Percentiles rank a stretch among this genome's conserved stretches.
These are phyloP conservation scores for Acer yangbiense DNA, from an alignment of 345 rosid genomes.

Conservation along the genomic window DNA sequence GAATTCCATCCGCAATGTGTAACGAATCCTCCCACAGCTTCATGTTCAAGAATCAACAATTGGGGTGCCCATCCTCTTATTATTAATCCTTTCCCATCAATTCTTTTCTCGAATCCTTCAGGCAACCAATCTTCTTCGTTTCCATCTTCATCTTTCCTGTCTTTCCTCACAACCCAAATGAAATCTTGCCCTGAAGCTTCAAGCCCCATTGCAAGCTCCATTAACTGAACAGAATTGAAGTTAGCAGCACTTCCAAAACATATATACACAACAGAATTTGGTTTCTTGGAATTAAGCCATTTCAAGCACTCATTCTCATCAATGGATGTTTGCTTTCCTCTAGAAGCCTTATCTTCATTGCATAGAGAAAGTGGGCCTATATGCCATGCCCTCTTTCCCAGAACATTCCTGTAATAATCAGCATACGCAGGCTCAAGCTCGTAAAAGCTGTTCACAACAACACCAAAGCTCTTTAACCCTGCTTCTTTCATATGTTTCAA, in stretches of 20 bases:
- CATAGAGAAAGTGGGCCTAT: too few species aligned
- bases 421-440: too few species aligned
- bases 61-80: constrained; percentile 69
- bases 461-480: constrained; percentile 33
- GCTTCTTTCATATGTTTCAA: constrained; percentile 8
- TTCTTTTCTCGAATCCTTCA: constrained; percentile 40
- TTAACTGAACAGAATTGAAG: constrained; percentile 33
- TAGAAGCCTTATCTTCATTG: too few species aligned
- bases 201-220: constrained; percentile 51
- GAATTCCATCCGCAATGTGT: constrained; percentile 70
- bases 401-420: too few species aligned
- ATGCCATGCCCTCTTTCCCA: too few species aligned
- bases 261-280: too few species aligned
- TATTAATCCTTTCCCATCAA: constrained; percentile 42
- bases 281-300: too few species aligned
- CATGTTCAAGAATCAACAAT: constrained; percentile 59
- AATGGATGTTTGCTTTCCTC: too few species aligned
- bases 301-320: too few species aligned
- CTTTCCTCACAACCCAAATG: constrained; percentile 53
- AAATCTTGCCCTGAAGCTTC: constrained; percentile 54
- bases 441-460: too few species aligned
- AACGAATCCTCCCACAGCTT: constrained; percentile 53
- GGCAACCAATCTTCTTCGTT: constrained; percentile 36
- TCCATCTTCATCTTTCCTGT: constrained; percentile 27
- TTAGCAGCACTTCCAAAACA: constrained; percentile 43